phyloP scores from a whole-genome alignment of 257 asterid species.

The Lycium ferocissimum region DNA sequence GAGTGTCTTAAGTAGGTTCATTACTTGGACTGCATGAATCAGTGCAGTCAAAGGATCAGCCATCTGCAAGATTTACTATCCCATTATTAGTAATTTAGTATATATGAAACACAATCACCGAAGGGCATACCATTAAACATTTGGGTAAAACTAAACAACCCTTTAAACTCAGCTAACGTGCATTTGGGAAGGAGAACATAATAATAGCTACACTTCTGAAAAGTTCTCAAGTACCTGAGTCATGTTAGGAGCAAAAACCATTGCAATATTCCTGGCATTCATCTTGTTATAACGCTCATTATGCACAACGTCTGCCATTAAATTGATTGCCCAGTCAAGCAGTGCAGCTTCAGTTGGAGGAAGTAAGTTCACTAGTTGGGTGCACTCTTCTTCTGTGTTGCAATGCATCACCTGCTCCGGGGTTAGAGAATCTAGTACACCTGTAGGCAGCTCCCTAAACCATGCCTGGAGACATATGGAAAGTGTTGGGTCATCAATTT shows the following conservation, averaged over 20 bases:
- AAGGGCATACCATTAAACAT: conserved; percentile 3
- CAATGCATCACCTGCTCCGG: conserved; percentile 86
- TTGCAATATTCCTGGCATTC: conserved; percentile 86
- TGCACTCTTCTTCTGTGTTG: conserved; percentile 83
- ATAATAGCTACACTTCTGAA: background rate
- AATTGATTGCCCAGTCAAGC: conserved; percentile 82
- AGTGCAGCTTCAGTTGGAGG: conserved; percentile 70
- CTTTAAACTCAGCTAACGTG: background rate
- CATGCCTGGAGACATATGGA: conserved; percentile 64
- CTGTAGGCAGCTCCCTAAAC: conserved; percentile 87
- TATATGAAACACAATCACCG: background rate
- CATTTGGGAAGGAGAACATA: conserved; percentile 17
- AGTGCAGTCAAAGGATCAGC: conserved; percentile 87
- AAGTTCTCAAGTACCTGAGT: conserved; percentile 58
- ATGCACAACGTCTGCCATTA: conserved; percentile 80
- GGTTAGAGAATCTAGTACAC: conserved; percentile 74
- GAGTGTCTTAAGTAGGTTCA: conserved; percentile 82
- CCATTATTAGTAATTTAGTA: background rate
- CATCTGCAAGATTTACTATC: conserved; percentile 56
- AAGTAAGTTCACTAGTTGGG: conserved; percentile 58
- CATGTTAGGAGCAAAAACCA: conserved; percentile 97
- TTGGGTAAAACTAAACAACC: conserved; percentile 12
- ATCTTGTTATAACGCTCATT: conserved; percentile 71
- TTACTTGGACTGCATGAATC: conserved; percentile 93
- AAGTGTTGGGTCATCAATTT: background rate